Evolutionary conservation across 495 filamentous ascomycete genomes (phyloP), one percentile per base, ranked within the genome.

Genomic region (Paragyromitra xinjiangensis): DNA sequence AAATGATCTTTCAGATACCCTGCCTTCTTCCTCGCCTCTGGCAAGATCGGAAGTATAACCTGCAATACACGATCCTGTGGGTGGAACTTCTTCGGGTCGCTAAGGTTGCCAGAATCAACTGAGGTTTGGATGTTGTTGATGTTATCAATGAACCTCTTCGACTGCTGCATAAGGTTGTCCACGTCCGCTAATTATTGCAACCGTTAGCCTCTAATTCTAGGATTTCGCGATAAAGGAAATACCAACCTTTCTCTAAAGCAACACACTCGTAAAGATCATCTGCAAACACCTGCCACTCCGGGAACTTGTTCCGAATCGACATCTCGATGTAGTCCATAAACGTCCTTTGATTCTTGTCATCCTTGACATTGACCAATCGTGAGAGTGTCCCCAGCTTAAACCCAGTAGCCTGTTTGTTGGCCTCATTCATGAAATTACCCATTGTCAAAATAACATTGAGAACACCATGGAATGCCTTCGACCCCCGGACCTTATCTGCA

Each of bases 341-440:
- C 1, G 93, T 97, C 3, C 92, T 93, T 83, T 98, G 92, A 81
- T 99, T 99, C 89, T 98, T 97, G 85, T 97, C 94, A 79, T 99
- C 95, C 84, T 99, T 99, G 70, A 98, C 93, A 93, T 98, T 99
- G 37, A 92, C 95, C 42, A 99, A 86, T 29, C 95, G 90, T 48
- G 93, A 92, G n/a, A 99, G 90, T 0, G 95, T 97, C 79, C 94
- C 94, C 29, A 99, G 89, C 84, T 99, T 99, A 91, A 99, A 99
- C 61, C 95, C 95, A 75, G 91, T 92, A 1, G 96, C 95, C 84
- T 98, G 96, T 85, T 99, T 99, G 84, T 97, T 98, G 61, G 94
- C 90, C 80, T 98, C 95, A 85, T 99, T 99, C 95, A 99, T 99
- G 87, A 95, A 99, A 82, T 99, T 99, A 82, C 95, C 95, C 81